Percentiles rank a stretch among this genome's conserved stretches.
Evolutionary conservation across 75 land plant genomes (phyloP).

Genomic region (Sequoia sempervirens): DNA sequence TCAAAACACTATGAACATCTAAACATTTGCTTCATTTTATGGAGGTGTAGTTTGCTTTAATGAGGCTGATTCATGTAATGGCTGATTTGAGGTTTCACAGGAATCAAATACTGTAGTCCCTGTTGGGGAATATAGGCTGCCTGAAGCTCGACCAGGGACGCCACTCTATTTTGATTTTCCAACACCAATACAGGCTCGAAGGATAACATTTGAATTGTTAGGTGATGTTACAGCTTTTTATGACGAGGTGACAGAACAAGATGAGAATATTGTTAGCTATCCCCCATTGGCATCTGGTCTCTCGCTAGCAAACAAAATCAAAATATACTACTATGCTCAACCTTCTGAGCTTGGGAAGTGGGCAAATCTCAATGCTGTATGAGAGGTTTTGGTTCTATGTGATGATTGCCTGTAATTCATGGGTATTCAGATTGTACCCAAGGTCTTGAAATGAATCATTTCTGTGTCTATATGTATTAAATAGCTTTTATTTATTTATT

Average conservation of each 20-base stretch:
- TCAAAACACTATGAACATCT: neutral
- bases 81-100: conserved; percentile 31
- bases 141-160: conserved; percentile 64
- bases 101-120: conserved; percentile 44
- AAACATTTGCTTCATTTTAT: neutral
- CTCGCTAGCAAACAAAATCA: conserved; percentile 71
- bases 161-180: conserved; percentile 88
- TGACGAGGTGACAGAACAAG: conserved; percentile 70
- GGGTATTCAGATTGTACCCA: neutral
- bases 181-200: conserved; percentile 40
- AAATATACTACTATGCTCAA: conserved; percentile 80
- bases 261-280: conserved; percentile 34
- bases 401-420: neutral
- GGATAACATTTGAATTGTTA: conserved; percentile 61
- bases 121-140: conserved; percentile 71
- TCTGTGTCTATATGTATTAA: neutral
- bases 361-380: conserved; percentile 61
- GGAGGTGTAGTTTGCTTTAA: neutral
- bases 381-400: conserved; percentile 9
- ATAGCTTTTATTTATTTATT: neutral
- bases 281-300: conserved; percentile 59
- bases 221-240: conserved; percentile 82
- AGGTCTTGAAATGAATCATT: neutral
- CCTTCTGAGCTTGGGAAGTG: conserved; percentile 75
- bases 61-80: neutral